Conservation (phyloP, 257 asterid species). For the Solanum tarijense region DNA sequence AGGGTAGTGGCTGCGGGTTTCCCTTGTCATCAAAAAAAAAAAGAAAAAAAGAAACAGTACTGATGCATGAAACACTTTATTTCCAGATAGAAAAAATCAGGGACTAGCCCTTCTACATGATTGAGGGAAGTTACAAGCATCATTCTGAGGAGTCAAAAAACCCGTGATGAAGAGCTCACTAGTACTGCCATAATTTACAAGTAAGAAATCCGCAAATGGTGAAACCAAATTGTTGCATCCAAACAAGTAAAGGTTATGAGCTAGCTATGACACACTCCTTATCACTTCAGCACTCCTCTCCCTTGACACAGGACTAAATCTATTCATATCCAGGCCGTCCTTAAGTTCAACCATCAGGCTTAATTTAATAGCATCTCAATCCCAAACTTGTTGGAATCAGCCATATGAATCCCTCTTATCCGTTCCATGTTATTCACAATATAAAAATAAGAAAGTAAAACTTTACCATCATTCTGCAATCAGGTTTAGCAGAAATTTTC, state of each 20-base stretch:
- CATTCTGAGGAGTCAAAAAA: neutral
- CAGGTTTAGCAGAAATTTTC: neutral
- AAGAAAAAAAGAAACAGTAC: neutral
- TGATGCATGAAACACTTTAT: neutral
- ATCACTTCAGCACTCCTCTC: neutral
- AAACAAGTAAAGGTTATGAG: neutral
- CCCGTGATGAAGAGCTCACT: neutral
- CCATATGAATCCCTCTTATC: neutral
- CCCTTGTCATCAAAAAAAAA: no score
- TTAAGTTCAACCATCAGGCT: neutral
- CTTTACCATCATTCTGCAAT: neutral
- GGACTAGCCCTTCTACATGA: neutral
- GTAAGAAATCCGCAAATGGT: neutral
- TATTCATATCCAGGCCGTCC: neutral
- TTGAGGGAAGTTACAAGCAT: neutral
- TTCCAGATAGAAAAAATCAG: neutral
- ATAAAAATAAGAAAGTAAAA: neutral
- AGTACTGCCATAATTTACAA: neutral
- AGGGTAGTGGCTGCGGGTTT: no score
- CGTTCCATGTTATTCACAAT: neutral
- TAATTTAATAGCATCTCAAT: neutral
- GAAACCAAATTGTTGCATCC: neutral
- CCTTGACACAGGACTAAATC: neutral
- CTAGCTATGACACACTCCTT: neutral
- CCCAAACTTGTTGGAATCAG: neutral